Percentiles rank a stretch among this genome's conserved stretches.
Conservation (phyloP, 208 protist genomes). For the Phytomonas sp. region DNA sequence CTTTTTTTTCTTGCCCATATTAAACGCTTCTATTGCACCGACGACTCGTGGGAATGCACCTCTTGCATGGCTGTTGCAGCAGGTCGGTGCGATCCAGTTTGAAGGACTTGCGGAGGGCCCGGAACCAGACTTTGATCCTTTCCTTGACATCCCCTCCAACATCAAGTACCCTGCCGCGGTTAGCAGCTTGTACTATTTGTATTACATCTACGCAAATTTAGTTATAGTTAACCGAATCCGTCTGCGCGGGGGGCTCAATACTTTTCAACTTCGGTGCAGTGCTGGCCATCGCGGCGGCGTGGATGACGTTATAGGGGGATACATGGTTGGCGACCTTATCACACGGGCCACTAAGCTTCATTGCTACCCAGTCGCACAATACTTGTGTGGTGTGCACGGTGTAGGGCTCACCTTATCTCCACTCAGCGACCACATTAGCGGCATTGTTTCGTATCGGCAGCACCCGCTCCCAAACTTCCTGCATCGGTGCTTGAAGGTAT, state of each 20-base stretch:
- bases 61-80: conserved; percentile 84
- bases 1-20: conserved; percentile 96
- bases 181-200: conserved; percentile 95
- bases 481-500: conserved; percentile 92
- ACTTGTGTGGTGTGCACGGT: conserved; percentile 95
- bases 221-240: conserved; percentile 92
- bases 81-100: conserved; percentile 68
- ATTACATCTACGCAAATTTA: conserved; percentile 98
- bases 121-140: conserved; percentile 55
- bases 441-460: conserved; percentile 88
- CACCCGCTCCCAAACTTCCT: conserved; percentile 94
- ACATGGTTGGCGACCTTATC: conserved; percentile 92
- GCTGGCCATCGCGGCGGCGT: conserved; percentile 77
- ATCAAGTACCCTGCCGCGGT: conserved; percentile 81
- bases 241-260: conserved; percentile 51
- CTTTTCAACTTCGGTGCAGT: conserved; percentile 90
- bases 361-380: conserved; percentile 94
- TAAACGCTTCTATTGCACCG: conserved; percentile 93
- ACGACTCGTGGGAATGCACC: conserved; percentile 53
- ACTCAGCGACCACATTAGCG: conserved; percentile 95
- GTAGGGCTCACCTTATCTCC: conserved; percentile 96
- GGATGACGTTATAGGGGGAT: conserved; percentile 90
- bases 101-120: conserved; percentile 63
- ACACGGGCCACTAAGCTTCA: conserved; percentile 93
- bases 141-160: conserved; percentile 27